Evolutionary conservation across 1,284 basidiomycete genomes (phyloP).

Genomic region (Malassezia arunalokei): DNA sequence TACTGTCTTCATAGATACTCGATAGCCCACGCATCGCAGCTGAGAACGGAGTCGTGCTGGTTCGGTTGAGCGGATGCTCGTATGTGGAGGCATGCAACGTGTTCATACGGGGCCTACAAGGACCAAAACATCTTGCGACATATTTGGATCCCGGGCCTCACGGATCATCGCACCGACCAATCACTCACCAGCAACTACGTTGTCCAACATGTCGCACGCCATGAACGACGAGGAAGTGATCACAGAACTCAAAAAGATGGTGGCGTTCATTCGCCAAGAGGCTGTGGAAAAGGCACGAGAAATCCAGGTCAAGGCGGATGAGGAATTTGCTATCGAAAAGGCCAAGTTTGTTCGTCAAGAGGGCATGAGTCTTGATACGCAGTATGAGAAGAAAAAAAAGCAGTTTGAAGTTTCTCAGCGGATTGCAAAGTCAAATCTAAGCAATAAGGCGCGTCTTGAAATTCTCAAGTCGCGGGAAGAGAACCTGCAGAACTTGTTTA

Average conservation of each 20-base stretch:
- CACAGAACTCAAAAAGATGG: conserved; percentile 97
- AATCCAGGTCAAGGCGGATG: conserved; percentile 46
- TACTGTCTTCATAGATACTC: too few species aligned
- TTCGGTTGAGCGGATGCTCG: background rate
- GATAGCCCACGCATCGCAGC: too few species aligned
- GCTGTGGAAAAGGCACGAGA: conserved; percentile 45
- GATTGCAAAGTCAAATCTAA: conserved; percentile 76
- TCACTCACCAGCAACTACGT: background rate
- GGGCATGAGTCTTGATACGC: conserved; percentile 35
- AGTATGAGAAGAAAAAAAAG: conserved; percentile 44
- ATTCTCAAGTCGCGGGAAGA: conserved; percentile 85
- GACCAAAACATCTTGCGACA: background rate
- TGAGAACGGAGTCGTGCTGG: too few species aligned
- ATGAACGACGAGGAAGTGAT: conserved; percentile 92
- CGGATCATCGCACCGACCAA: conserved; percentile 10
- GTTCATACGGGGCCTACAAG: background rate
- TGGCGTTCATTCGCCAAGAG: conserved; percentile 46
- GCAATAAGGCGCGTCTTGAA: conserved; percentile 81
- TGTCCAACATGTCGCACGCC: conserved; percentile 50
- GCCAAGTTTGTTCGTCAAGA: conserved; percentile 44
- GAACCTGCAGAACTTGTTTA: conserved; percentile 77
- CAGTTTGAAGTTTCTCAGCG: conserved; percentile 40
- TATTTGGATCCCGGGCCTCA: conserved; percentile 8
- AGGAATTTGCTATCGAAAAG: conserved; percentile 46
- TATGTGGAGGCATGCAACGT: conserved; percentile 1